These are phyloP conservation scores for Suillus subluteus DNA, from an alignment of 768 basidiomycete genomes.

Conservation along the genomic window DNA sequence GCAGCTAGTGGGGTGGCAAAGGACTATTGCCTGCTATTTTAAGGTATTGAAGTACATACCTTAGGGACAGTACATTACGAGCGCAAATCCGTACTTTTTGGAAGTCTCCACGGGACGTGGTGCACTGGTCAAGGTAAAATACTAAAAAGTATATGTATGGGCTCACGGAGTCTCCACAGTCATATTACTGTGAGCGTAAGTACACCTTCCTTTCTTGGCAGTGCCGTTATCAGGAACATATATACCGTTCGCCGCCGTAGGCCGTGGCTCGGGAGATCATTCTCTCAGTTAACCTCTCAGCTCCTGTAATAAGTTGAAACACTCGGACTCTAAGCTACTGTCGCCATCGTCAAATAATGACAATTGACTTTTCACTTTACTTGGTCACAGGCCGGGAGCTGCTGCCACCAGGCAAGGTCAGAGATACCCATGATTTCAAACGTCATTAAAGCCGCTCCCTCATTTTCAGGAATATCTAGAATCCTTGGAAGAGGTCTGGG, in stretches of 20 bases:
- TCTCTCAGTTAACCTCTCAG: neutral
- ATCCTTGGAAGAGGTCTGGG: constrained; percentile 70
- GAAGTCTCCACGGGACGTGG: too few relatives aligned
- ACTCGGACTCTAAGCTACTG: neutral
- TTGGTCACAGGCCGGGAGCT: constrained; percentile 84
- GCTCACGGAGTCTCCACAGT: too few relatives aligned
- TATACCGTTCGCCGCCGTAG: neutral
- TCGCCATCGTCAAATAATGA: constrained; percentile 13
- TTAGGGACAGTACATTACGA: neutral
- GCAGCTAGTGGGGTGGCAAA: neutral
- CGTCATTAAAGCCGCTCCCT: constrained; percentile 11
- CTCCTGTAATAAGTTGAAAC: neutral
- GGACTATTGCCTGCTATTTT: neutral
- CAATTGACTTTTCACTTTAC: constrained; percentile 74
- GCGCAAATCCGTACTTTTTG: neutral
- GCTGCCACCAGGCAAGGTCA: constrained; percentile 76
- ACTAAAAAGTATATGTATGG: too few relatives aligned
- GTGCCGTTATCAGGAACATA: neutral
- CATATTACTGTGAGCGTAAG: too few relatives aligned
- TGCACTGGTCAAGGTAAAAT: too few relatives aligned
- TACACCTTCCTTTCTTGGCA: neutral
- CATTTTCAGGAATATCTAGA: constrained; percentile 62
- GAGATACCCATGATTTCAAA: constrained; percentile 8
- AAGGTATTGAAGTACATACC: neutral
- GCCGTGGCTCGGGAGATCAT: neutral